Evolutionary conservation across 225 moss, liverwort and hornwort species (phyloP).

Genomic region (Straminergon stramineum): DNA sequence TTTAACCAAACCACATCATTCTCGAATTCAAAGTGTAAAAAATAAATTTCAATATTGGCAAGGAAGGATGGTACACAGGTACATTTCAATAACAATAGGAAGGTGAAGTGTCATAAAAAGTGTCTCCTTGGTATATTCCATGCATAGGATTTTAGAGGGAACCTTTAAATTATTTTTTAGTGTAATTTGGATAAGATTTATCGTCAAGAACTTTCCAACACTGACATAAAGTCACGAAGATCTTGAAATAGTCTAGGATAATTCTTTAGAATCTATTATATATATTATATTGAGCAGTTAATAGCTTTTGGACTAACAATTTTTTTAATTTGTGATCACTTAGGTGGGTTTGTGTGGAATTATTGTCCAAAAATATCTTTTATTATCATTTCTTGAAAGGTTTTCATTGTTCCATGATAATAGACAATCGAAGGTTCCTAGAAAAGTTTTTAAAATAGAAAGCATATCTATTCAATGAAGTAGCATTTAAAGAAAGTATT

Average conservation of each 20-base stretch:
- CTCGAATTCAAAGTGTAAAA: too few relatives aligned
- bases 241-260: fast-evolving
- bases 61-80: neutral
- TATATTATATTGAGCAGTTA: neutral
- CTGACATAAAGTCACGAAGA: neutral
- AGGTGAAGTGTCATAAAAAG: fast-evolving
- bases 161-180: too few relatives aligned
- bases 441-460: neutral
- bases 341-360: neutral
- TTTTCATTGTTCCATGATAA: fast-evolving
- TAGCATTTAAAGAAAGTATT: fast-evolving
- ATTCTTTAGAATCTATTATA: fast-evolving
- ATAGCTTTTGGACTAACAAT: too few relatives aligned
- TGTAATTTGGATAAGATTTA: neutral
- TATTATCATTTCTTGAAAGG: neutral
- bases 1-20: neutral
- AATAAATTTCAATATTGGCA: too few relatives aligned
- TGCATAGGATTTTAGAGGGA: fast-evolving
- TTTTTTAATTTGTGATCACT: neutral
- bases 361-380: neutral
- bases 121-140: too few relatives aligned
- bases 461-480: neutral
- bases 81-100: neutral
- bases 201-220: too few relatives aligned
- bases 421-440: fast-evolving